These are phyloP conservation scores for Pseudogymnoascus sp. DNA, from an alignment of 2,329 filamentous ascomycete species.

Conservation along the genomic window DNA sequence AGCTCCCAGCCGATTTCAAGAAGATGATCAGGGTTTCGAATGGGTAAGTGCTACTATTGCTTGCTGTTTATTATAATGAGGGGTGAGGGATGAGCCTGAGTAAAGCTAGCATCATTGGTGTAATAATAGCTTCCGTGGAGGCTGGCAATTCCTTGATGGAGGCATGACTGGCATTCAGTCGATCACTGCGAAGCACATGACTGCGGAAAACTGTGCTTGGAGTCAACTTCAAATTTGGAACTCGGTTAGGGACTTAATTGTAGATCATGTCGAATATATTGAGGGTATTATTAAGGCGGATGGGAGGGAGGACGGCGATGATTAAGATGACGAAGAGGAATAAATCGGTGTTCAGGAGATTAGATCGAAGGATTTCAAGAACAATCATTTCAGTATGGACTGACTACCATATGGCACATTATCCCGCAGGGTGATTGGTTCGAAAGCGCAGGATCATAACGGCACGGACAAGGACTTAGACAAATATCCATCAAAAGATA, in stretches of 20 bases:
- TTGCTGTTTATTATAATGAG: background rate
- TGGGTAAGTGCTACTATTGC: conserved; percentile 12
- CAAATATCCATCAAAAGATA: background rate
- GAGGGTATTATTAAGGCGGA: conserved; percentile 8
- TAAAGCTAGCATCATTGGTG: background rate
- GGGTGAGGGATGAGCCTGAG: background rate
- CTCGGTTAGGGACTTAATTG: conserved; percentile 11
- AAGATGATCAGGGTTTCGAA: conserved; percentile 14
- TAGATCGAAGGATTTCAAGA: background rate
- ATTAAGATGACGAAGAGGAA: background rate
- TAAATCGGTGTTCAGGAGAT: background rate
- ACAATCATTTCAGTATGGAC: background rate
- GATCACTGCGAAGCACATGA: too few relatives aligned
- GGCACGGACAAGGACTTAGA: background rate
- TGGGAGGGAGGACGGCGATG: background rate
- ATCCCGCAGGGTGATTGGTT: background rate
- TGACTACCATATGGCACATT: background rate
- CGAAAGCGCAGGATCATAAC: background rate
- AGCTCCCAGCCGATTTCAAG: conserved; percentile 14
- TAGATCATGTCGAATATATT: conserved; percentile 11
- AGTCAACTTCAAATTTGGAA: background rate
- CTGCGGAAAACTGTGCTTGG: background rate
- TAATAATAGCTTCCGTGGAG: conserved; percentile 13
- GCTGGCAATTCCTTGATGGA: conserved; percentile 13
- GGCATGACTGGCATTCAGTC: conserved; percentile 12